Base-by-base conservation (phyloP, 1,284 basidiomycete species). In the Cryptococcus sp. region DNA sequence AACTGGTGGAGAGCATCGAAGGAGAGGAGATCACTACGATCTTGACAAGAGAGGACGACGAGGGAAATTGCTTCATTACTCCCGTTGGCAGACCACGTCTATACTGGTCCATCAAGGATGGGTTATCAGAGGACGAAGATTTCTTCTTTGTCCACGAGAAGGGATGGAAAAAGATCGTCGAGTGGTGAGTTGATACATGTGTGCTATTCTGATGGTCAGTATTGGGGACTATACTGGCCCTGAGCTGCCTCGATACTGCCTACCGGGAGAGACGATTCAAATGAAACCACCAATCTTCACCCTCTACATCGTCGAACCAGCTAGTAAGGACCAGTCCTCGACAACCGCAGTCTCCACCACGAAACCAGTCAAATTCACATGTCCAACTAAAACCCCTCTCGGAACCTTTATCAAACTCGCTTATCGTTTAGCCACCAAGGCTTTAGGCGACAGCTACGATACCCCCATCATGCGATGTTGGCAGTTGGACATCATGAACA, bases 81-180 rank as follows among this genome's bases (percentile, higher is more conserved):
- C 47, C 48, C 0, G 31, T 50, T 10, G 62, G 54, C 3, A 48
- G 44, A 22, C 48, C 61, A 45, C 53, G 57, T 31, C 47, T 47
- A 25, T 51, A 66, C n/a, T 71, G 65, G 64, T 45, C 54, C 70
- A 73, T 59, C 61, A 74, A 57, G 32, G 53, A 61, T 3, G 66
- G 74, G 23, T 69, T 85, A 22, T 63, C 78, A 31, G 88, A 92
- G 66, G 83, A 83, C 24, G 76, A 85, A 22, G 85, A 96, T 66
- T 83, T 87, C 52, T 85, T 89, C 65, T 87, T 84, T 63, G 78
- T 97, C 3, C 87, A 89, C 0, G 77, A 80, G 50, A 78, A 80
- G 23, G 84, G 84, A 5, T 96, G 89, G 91, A 67, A 79, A 21
- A 77, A 80, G 21, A 80, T 97, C 36, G 73, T 79, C 2, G 61